Percentiles rank a stretch among this genome's conserved stretches.
These are phyloP conservation scores for Aspergillus luchuensis DNA, from an alignment of 2,329 filamentous ascomycete genomes.

Conservation along the genomic window DNA sequence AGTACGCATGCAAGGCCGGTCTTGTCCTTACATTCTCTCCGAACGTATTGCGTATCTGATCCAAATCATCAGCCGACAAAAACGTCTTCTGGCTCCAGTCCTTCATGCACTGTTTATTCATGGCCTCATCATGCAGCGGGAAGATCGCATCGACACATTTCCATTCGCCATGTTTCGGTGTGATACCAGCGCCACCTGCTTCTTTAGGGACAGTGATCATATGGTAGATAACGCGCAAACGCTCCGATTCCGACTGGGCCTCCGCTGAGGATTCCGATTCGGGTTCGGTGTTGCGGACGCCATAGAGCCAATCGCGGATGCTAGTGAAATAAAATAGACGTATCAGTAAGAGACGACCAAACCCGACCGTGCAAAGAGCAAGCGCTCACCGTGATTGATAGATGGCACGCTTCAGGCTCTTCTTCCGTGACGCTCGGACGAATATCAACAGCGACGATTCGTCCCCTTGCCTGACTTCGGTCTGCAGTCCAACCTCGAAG, in stretches of 20 bases:
- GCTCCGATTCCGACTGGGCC: conserved; percentile 84
- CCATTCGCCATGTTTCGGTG: conserved; percentile 70
- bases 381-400: conserved; percentile 70
- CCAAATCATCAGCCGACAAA: conserved; percentile 64
- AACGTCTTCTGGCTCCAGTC: conserved; percentile 64
- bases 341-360: neutral
- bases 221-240: conserved; percentile 81
- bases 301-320: conserved; percentile 93
- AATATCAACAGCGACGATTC: conserved; percentile 79
- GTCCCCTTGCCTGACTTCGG: conserved; percentile 81
- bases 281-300: conserved; percentile 75
- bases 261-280: conserved; percentile 73
- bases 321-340: conserved; percentile 44
- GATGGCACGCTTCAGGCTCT: conserved; percentile 75
- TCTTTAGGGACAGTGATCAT: conserved; percentile 74
- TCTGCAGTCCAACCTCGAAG: conserved; percentile 75
- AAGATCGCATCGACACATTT: conserved; percentile 74
- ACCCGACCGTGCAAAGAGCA: neutral
- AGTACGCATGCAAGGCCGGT: neutral
- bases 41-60: conserved; percentile 74
- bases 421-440: conserved; percentile 70
- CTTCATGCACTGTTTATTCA: conserved; percentile 77
- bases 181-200: conserved; percentile 79
- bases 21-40: conserved; percentile 59
- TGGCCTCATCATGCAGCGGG: conserved; percentile 74